Evolutionary conservation across 1,284 basidiomycete genomes (phyloP), one percentile per base, ranked within the genome.

Genomic region (Melampsora occidentalis): DNA sequence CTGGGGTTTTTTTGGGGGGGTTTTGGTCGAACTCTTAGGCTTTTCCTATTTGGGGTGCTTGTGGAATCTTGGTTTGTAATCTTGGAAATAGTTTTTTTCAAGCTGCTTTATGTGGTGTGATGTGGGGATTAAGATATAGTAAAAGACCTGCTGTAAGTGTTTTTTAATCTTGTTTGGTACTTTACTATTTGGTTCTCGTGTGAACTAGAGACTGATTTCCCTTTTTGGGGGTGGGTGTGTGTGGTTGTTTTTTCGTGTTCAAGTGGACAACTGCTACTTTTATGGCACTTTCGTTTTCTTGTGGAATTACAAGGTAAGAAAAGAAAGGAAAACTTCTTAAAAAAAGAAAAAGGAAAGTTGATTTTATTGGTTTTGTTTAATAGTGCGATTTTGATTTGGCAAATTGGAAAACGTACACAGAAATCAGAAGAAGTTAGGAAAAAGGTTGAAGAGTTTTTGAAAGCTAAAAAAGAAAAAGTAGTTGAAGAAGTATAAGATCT

Each of bases 31-130:
- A 3, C 16, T n/a, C n/a, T 42, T 28, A 76, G 72, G 65, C 72
- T n/a, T 76, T 76, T 49, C 72, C 72, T 3, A 67, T 76, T 57
- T 33, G 35, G 31, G 33, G 53, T n/a, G 72, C 72, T 10, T 12
- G 53, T 14, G 31, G 48, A 20, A 76, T 76, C n/a, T 22, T 76
- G 35, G 9, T 62, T 20, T 59, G 65, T 16, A 76, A 76, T 25
- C 28, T 76, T 16, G 65, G 64, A 9, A 78, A 78, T 42, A 76
- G 72, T 14, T 16, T 78, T 42, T 78, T 78, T 28, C 77, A 78
- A 62, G 71, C 71, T 49, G 64, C 66, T 9, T 39, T 78, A 33
- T 78, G 77, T 46, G 64, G 49, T 25, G 59, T 66, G 33, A 78
- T 78, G 77, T 78, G 77, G 77, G 71, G 77, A 16, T 64, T 76